Conservation (phyloP, 2,329 filamentous ascomycete species). For the Ophiostoma triangulosporum region DNA sequence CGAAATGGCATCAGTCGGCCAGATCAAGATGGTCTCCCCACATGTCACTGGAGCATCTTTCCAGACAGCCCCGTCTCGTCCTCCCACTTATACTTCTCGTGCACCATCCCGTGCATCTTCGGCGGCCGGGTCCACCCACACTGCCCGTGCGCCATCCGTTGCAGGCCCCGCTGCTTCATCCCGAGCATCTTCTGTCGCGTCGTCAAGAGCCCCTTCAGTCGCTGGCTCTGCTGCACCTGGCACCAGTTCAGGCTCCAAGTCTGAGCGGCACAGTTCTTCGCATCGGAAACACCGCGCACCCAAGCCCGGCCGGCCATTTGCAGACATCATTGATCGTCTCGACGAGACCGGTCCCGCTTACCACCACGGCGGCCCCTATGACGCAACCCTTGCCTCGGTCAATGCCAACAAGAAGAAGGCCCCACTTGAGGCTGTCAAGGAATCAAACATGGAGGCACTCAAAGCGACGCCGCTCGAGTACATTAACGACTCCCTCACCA, state of each 20-base stretch:
- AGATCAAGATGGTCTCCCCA: neutral
- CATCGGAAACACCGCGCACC: conserved; percentile 39
- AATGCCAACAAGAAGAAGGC: conserved; percentile 51
- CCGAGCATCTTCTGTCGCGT: neutral
- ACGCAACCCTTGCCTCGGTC: conserved; percentile 62
- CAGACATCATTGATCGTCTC: conserved; percentile 70
- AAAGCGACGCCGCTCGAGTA: conserved; percentile 69
- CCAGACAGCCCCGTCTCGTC: neutral
- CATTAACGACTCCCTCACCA: conserved; percentile 57
- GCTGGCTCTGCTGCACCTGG: neutral
- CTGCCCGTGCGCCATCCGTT: neutral
- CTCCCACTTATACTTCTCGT: neutral
- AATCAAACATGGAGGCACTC: conserved; percentile 63
- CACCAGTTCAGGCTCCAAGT: neutral
- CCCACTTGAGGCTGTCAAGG: conserved; percentile 63
- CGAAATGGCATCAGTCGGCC: neutral
- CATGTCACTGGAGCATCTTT: neutral
- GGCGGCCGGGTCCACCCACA: neutral
- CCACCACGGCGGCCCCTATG: conserved; percentile 84
- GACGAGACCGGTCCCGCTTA: conserved; percentile 55
- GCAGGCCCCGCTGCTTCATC: neutral
- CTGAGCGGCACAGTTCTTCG: neutral
- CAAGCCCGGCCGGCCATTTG: conserved; percentile 48
- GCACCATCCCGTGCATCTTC: neutral
- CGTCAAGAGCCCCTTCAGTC: neutral